These are phyloP conservation scores for Toxoplasma gondii DNA, from an alignment of 169 alveolate genomes.

Conservation along the genomic window DNA sequence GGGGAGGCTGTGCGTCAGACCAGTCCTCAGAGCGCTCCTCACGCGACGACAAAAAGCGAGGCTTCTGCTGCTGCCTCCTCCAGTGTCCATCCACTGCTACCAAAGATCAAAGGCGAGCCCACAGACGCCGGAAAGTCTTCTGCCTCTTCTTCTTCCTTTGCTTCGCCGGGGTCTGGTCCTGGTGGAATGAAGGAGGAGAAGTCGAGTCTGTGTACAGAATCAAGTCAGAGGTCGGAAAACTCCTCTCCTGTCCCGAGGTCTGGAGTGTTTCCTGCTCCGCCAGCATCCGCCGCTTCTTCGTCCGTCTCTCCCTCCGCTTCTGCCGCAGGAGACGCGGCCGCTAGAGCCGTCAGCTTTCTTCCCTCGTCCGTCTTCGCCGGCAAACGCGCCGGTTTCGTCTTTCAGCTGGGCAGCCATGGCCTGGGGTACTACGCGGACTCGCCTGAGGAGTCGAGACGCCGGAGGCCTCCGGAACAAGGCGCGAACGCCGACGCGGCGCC, in stretches of 20 bases:
- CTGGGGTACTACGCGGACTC: slow-evolving; percentile 14
- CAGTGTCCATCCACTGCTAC: neutral
- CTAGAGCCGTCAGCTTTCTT: neutral
- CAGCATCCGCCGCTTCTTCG: neutral
- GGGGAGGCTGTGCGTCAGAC: neutral
- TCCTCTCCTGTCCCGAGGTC: neutral
- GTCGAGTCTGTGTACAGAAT: neutral
- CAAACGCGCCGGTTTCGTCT: neutral
- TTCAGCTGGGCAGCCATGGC: neutral
- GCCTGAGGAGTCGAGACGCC: neutral
- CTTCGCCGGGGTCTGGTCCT: neutral
- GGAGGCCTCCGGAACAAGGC: neutral
- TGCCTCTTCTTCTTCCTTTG: neutral
- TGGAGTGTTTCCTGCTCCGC: neutral
- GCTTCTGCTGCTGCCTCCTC: neutral
- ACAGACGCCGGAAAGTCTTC: neutral
- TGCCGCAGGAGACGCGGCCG: neutral
- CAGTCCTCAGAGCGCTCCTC: too few species aligned
- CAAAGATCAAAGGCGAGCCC: neutral
- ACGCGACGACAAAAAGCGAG: neutral
- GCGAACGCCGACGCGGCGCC: neutral
- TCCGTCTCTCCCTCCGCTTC: neutral
- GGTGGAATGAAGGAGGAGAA: neutral
- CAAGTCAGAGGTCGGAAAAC: neutral
- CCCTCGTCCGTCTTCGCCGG: neutral